Conservation (phyloP, 2,329 filamentous ascomycete species). For the Tricladium varicosporioides region DNA sequence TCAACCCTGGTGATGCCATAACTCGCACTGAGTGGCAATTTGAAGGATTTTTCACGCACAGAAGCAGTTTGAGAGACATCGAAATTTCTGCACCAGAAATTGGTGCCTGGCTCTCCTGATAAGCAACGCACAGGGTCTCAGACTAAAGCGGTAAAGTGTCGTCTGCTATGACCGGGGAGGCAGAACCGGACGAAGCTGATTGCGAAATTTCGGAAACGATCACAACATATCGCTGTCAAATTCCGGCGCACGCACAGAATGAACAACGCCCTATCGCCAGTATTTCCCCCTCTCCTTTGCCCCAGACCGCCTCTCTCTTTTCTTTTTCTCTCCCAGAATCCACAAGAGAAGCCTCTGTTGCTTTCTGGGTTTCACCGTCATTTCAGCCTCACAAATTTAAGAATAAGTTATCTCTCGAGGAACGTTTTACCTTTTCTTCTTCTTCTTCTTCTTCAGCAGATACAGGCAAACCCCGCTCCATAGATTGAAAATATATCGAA, state of each 20-base stretch:
- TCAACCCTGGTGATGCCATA: conserved; percentile 13
- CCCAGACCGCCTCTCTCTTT: conserved; percentile 1
- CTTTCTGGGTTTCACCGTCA: background rate
- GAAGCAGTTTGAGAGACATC: background rate
- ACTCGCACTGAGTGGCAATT: conserved; percentile 7
- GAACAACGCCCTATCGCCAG: background rate
- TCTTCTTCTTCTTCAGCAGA: background rate
- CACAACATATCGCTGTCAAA: conserved; percentile 2
- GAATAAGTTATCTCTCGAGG: background rate
- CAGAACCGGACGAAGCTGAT: conserved; percentile 1
- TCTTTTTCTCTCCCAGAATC: background rate
- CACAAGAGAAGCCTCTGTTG: background rate
- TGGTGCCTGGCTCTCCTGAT: conserved; percentile 11
- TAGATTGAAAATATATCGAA: background rate
- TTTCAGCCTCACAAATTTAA: background rate
- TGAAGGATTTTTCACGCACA: conserved; percentile 5
- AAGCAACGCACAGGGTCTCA: background rate
- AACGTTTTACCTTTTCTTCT: background rate
- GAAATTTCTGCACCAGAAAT: conserved; percentile 1
- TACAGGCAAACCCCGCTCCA: background rate
- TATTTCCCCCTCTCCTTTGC: background rate
- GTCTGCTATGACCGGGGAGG: background rate
- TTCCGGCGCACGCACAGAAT: background rate
- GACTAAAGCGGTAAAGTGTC: background rate
- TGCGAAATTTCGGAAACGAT: background rate